These are phyloP conservation scores for Fusarium hostae DNA, from an alignment of 2,329 filamentous ascomycete species.

Conservation along the genomic window DNA sequence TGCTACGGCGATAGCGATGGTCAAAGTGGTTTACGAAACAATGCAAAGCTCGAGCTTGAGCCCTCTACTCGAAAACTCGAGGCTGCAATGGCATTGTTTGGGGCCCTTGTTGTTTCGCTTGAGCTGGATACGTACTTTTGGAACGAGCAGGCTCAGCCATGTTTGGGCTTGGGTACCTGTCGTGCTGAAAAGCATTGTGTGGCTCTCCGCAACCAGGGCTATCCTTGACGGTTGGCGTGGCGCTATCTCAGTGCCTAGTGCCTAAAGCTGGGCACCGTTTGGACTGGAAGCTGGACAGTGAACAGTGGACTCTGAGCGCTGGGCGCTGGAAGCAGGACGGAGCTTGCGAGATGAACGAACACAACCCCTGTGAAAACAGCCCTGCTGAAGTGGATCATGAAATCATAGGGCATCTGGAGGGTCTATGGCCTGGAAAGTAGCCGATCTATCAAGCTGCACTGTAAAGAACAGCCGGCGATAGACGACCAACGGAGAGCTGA, in stretches of 20 bases:
- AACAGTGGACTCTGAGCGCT: slow-evolving; percentile 23
- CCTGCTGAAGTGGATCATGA: slow-evolving; percentile 45
- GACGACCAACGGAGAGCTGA: slow-evolving; percentile 20
- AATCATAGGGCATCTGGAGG: slow-evolving; percentile 45
- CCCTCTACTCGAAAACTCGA: slow-evolving; percentile 11
- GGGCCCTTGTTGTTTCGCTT: slow-evolving; percentile 14
- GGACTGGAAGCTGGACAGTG: slow-evolving; percentile 30
- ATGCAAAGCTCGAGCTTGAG: slow-evolving; percentile 5
- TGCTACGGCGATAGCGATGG: slow-evolving; percentile 26
- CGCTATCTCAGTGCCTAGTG: slow-evolving; percentile 35
- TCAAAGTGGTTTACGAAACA: slow-evolving; percentile 26
- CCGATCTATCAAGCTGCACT: slow-evolving; percentile 36
- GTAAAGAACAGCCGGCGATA: slow-evolving; percentile 23
- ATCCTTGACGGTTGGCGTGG: slow-evolving; percentile 42
- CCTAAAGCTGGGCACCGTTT: slow-evolving; percentile 34
- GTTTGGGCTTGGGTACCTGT: slow-evolving; percentile 34
- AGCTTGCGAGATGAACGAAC: slow-evolving; percentile 40
- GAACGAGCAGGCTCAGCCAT: slow-evolving; percentile 34
- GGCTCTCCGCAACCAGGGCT: slow-evolving; percentile 36
- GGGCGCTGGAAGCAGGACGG: slow-evolving; percentile 42
- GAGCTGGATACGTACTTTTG: slow-evolving; percentile 32
- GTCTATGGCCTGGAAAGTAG: slow-evolving; percentile 36
- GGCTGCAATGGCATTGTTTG: slow-evolving; percentile 20
- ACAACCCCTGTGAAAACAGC: slow-evolving; percentile 38
- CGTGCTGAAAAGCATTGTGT: slow-evolving; percentile 41